Base-by-base conservation (phyloP, 140 eudicot species). In the Bidens hawaiensis region DNA sequence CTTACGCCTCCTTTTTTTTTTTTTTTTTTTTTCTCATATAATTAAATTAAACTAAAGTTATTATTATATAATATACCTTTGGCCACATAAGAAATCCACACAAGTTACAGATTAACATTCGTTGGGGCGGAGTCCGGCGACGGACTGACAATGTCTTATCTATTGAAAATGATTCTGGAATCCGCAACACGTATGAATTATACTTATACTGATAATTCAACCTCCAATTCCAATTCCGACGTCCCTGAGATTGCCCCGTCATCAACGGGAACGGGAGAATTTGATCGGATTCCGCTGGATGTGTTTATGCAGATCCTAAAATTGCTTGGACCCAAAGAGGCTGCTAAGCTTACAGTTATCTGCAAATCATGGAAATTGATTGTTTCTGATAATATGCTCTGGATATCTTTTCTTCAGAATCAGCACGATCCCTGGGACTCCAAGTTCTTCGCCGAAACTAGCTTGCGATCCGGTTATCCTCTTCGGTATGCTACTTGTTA, bases 231-330 rank as follows among this genome's bases (percentile, higher is more conserved):
- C 2, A 65, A 50, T 56, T 15, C 66, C 76, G 1, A 73, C 84
- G 22, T 86, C 82, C 17, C n/a, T n/a, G n/a, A n/a, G n/a, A n/a
- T n/a, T n/a, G n/a, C n/a, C n/a, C n/a, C n/a, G n/a, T n/a, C n/a
- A n/a, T n/a, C n/a, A n/a, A n/a, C n/a, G n/a, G n/a, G n/a, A n/a
- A 82, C 83, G 6, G 94, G 96, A 0, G 94, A 79, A 17, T 85
- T 88, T 36, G 94, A 84, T 62, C 83, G 89, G 27, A 68, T 84
- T 25, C 96, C 96, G 2, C 5, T 76, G 0, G 94, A 88, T 36
- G 61, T 88, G 1, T 62, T 88, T 38, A 65, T 72, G 71, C 79
- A 76, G 51, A 88, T 88, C 12, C 66, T 88, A 50, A 82, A 75
- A 45, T 40, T 82, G 5, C 66, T 88, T 18, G 96, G 87, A 11